Evolutionary conservation across 2,329 filamentous ascomycete genomes (phyloP).

Genomic region (Alternaria triticina): DNA sequence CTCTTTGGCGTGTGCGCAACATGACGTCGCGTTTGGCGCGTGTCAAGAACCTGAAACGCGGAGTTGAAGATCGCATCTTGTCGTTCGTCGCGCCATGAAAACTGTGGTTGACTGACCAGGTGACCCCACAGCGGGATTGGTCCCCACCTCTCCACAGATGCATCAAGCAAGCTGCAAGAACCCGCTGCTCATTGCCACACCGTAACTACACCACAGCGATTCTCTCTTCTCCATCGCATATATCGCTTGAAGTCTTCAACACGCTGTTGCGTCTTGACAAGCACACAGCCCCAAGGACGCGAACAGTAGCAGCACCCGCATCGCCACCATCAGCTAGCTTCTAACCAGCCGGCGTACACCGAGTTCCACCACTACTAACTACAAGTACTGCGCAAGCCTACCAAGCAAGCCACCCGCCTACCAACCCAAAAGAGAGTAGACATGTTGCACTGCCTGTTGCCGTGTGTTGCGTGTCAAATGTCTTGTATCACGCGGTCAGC

Average conservation of each 20-base stretch:
- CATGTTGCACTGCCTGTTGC: background rate
- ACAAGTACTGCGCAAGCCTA: background rate
- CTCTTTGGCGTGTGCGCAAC: background rate
- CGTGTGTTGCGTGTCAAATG: constrained; percentile 13
- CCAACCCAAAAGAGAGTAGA: background rate
- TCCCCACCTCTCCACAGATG: background rate
- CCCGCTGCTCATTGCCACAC: constrained; percentile 10
- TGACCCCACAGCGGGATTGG: background rate
- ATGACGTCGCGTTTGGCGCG: background rate
- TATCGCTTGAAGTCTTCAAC: background rate
- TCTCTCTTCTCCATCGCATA: background rate
- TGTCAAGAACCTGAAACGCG: background rate
- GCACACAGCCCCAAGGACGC: background rate
- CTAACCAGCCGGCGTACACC: background rate
- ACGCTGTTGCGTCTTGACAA: background rate
- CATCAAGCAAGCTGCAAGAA: constrained; percentile 3
- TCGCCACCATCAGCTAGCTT: background rate
- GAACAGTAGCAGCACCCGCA: background rate
- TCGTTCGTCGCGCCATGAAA: background rate
- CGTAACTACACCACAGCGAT: background rate
- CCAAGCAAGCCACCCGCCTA: background rate
- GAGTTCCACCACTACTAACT: background rate
- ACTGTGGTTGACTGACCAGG: background rate
- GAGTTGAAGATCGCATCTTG: background rate
- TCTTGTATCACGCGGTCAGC: constrained; percentile 1